Conservation (phyloP, 345 rosid species). For the Anacardium occidentale region DNA sequence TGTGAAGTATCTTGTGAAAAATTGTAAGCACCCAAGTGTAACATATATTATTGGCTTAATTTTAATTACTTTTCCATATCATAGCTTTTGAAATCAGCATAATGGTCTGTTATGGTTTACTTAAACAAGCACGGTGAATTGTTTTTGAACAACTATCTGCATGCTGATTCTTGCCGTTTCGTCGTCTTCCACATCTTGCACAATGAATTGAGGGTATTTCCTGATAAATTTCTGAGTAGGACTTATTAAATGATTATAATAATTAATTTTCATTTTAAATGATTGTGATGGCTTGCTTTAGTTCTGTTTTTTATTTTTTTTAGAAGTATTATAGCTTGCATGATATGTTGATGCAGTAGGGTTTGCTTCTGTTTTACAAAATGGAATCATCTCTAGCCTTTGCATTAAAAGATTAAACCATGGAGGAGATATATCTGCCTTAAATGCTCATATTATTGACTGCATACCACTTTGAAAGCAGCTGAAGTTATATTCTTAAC, state of each 20-base stretch:
- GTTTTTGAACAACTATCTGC: neutral
- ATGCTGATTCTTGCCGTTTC: neutral
- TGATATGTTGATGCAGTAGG: neutral
- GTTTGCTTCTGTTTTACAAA: neutral
- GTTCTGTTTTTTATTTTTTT: neutral
- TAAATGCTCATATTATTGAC: constrained; percentile 7
- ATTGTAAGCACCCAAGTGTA: neutral
- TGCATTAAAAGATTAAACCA: constrained; percentile 10
- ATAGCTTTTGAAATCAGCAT: neutral
- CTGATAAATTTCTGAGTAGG: neutral
- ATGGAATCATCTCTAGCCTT: neutral
- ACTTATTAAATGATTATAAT: neutral
- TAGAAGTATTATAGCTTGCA: neutral
- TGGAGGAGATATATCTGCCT: neutral
- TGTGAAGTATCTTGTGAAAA: too few species aligned
- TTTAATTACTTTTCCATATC: neutral
- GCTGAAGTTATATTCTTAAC: constrained; percentile 32
- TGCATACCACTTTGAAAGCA: constrained; percentile 16
- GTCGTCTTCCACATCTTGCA: neutral
- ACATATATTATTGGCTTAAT: constrained; percentile 13
- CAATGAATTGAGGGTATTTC: neutral
- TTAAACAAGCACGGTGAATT: neutral
- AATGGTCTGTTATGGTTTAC: neutral
- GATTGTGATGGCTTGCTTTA: neutral
- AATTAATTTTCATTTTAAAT: neutral